Evolutionary conservation across 768 basidiomycete genomes (phyloP).

Genomic region (Asterophora parasitica): DNA sequence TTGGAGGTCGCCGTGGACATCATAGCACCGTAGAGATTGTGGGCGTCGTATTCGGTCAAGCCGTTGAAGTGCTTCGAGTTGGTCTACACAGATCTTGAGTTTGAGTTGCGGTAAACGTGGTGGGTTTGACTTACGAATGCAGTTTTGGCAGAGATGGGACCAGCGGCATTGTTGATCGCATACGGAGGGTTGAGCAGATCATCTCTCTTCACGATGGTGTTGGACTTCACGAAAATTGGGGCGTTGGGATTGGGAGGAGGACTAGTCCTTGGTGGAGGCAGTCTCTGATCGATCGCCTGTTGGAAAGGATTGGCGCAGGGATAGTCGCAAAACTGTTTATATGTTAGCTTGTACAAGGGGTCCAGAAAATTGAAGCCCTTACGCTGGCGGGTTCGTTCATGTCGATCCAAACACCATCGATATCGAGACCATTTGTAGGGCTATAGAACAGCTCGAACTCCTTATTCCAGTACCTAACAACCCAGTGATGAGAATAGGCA

Average conservation of each 20-base stretch:
- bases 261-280: slow-evolving; percentile 50
- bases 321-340: slow-evolving; percentile 51
- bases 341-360: not conserved
- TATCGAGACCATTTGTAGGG: slow-evolving; percentile 50
- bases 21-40: slow-evolving; percentile 69
- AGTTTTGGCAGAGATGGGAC: slow-evolving; percentile 49
- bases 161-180: slow-evolving; percentile 53
- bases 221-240: slow-evolving; percentile 41
- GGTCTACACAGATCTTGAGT: slow-evolving; percentile 23
- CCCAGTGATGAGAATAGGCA: not conserved
- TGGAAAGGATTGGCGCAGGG: slow-evolving; percentile 59
- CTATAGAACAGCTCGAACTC: slow-evolving; percentile 57
- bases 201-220: slow-evolving; percentile 21
- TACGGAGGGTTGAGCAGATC: slow-evolving; percentile 51
- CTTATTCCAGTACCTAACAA: slow-evolving; percentile 52
- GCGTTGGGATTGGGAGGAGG: slow-evolving; percentile 48
- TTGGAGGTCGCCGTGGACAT: slow-evolving; percentile 60
- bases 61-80: slow-evolving; percentile 53
- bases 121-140: slow-evolving; percentile 38
- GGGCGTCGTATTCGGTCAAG: slow-evolving; percentile 54
- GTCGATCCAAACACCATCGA: slow-evolving; percentile 72
- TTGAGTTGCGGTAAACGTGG: not conserved
- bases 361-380: slow-evolving; percentile 13
- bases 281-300: slow-evolving; percentile 45
- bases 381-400: slow-evolving; percentile 74